Conservation (phyloP, 2,329 filamentous ascomycete genomes). For the Bipolaris victoriae region DNA sequence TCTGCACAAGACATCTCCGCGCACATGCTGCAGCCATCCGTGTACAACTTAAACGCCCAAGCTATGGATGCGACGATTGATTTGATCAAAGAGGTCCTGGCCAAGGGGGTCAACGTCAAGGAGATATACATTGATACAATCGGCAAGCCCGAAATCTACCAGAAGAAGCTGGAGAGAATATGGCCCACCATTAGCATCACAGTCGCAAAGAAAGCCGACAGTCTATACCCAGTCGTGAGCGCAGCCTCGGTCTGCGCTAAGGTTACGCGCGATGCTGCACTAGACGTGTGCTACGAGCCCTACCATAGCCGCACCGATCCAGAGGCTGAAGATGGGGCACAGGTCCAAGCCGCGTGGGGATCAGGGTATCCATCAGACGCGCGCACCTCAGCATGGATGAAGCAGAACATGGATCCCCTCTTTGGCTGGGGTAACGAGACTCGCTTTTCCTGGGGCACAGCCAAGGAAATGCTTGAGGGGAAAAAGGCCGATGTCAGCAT, state of each 20-base stretch:
- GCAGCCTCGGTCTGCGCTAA: constrained; percentile 95
- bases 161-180: constrained; percentile 79
- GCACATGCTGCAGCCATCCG: constrained; percentile 71
- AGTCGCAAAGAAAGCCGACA: constrained; percentile 79
- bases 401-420: constrained; percentile 83
- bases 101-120: constrained; percentile 77
- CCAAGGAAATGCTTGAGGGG: constrained; percentile 88
- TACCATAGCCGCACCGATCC: constrained; percentile 43
- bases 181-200: constrained; percentile 71
- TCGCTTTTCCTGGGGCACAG: constrained; percentile 93
- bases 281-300: constrained; percentile 76
- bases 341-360: constrained; percentile 69
- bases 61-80: constrained; percentile 89
- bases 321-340: constrained; percentile 42
- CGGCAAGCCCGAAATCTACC: constrained; percentile 80
- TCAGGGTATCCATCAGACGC: constrained; percentile 92
- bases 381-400: constrained; percentile 81
- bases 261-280: constrained; percentile 87
- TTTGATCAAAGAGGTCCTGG: constrained; percentile 78
- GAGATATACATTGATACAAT: constrained; percentile 97
- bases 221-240: constrained; percentile 88
- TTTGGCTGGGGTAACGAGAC: constrained; percentile 97
- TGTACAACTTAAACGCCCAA: constrained; percentile 94
- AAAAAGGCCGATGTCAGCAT: constrained; percentile 72
- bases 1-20: constrained; percentile 84